Evolutionary conservation across 805 yeast species (phyloP).

Genomic region (Pichia heedii): DNA sequence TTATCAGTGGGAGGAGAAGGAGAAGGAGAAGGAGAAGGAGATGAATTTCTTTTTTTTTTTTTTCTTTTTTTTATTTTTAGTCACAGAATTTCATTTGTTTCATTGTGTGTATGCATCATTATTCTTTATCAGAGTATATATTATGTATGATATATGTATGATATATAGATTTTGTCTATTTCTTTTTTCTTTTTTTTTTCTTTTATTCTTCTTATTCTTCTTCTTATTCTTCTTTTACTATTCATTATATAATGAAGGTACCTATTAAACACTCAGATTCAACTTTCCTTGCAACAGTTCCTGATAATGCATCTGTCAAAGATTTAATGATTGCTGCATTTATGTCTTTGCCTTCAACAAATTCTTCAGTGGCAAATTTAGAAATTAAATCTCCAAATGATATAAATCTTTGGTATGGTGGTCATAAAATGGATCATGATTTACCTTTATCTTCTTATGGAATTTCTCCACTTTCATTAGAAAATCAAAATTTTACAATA

Average conservation of each 20-base stretch:
- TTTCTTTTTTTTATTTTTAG: no score
- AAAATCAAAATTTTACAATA: slow-evolving; percentile 17
- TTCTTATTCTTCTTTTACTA: not conserved
- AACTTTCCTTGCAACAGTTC: slow-evolving; percentile 29
- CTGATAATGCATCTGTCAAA: slow-evolving; percentile 43
- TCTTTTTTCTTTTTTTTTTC: not conserved
- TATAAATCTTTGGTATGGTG: slow-evolving; percentile 26
- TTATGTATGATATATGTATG: no score
- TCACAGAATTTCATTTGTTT: no score
- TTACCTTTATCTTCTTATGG: slow-evolving; percentile 20
- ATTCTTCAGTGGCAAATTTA: slow-evolving; percentile 13
- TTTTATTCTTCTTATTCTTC: not conserved
- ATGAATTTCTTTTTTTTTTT: no score
- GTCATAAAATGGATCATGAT: slow-evolving; percentile 25
- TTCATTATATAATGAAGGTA: not conserved
- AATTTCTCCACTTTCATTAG: slow-evolving; percentile 17
- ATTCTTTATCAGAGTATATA: no score
- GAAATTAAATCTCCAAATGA: slow-evolving; percentile 8
- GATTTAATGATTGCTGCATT: slow-evolving; percentile 40
- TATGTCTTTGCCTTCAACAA: slow-evolving; percentile 25
- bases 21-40: no score
- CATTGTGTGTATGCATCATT: no score
- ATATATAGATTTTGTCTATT: not conserved
- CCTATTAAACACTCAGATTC: not conserved
- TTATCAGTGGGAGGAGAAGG: no score